Base-by-base conservation (phyloP, 345 rosid genomes). In the Linum trigynum region DNA sequence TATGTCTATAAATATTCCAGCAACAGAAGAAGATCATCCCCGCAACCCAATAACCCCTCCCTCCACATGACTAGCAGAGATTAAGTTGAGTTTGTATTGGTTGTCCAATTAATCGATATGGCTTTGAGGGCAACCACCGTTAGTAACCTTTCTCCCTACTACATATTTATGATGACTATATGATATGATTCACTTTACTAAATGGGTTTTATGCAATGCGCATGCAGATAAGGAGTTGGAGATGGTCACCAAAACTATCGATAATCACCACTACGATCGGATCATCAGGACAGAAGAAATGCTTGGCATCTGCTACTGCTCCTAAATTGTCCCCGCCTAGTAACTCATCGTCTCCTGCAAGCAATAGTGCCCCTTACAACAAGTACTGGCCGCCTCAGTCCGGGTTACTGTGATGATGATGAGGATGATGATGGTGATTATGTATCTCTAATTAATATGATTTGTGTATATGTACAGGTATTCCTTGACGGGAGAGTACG, bases 401-500 rank as follows among this genome's bases (percentile, higher is more conserved):
- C 32, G 32, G 32, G 32, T 23, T 23, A 23, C 32, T 23, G 1
- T 23, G 32, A 61, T 50, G 37, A 32, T 14, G 40, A 38, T 14
- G 4, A 11, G 0, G 9, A 57, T 23, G n/a, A 16, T 16, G 32
- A 23, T 23, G 32, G 23, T 58, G 32, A 16, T 7, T 35, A 7
- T 1, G 37, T 3, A 3, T 58, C 11, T 4, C 16, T 55, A 55
- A 55, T n/a, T 55, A 55, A 58, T n/a, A 32, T 16, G 32, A 23
- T 23, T 8, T 16, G 37, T 23, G 5, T 23, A 23, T 23, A 23
- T 23, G 1, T n/a, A 3, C 42, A 85, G 85, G 72, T 76, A 58
- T 35, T 50, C 78, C 1, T 9, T 70, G 57, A 69, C 69, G 14
- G 83, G 78, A 68, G 84, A 82, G 12, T 65, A 42, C 63, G 80